Evolutionary conservation across 106 monocot genomes (phyloP).

Genomic region (Allium cepa): DNA sequence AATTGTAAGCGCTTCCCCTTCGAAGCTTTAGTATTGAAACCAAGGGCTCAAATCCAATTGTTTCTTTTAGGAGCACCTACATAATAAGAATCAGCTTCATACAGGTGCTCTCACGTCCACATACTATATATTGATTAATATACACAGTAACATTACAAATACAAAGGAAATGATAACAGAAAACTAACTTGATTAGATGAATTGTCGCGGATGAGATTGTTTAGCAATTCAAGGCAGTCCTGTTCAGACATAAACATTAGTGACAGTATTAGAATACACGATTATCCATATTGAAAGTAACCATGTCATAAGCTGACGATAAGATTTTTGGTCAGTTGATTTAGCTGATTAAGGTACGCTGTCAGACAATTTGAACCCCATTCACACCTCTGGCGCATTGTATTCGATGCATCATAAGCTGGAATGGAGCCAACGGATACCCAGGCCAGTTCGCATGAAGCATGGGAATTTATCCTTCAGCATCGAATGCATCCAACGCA

Average conservation of each 20-base stretch:
- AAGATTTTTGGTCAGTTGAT: too few species aligned
- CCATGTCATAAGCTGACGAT: too few species aligned
- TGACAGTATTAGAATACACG: not conserved
- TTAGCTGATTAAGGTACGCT: too few species aligned
- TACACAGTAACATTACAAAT: not conserved
- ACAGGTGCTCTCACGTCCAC: not conserved
- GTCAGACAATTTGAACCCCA: too few species aligned
- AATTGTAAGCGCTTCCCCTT: conserved; percentile 95
- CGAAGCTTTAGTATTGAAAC: conserved; percentile 80
- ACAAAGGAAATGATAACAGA: not conserved
- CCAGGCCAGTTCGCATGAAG: too few species aligned
- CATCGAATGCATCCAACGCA: too few species aligned
- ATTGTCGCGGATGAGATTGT: conserved; percentile 79
- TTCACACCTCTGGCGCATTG: too few species aligned
- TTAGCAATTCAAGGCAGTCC: conserved; percentile 96
- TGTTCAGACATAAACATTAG: conserved; percentile 17
- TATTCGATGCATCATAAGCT: too few species aligned
- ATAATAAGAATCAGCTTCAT: conserved; percentile 16
- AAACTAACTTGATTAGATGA: conserved; percentile 84
- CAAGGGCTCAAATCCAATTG: conserved; percentile 84
- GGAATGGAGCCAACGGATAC: too few species aligned
- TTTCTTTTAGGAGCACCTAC: conserved; percentile 81
- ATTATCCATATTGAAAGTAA: too few species aligned
- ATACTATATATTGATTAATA: not conserved
- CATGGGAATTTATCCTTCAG: too few species aligned